These are phyloP conservation scores for Trichoderma pleuroti DNA, from an alignment of 2,329 filamentous ascomycete genomes.

Conservation along the genomic window DNA sequence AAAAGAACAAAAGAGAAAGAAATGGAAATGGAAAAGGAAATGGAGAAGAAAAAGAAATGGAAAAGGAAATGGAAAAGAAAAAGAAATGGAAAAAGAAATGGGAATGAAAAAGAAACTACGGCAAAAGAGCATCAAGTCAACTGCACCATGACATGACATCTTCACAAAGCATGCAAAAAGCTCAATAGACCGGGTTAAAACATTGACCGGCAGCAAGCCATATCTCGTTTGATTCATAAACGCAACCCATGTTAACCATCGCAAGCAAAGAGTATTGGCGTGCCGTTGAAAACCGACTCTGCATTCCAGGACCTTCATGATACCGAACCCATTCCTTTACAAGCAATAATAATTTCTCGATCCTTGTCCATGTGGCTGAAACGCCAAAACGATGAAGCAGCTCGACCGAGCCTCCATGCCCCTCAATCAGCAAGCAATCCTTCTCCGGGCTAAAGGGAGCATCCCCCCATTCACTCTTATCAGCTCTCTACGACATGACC, in stretches of 20 bases:
- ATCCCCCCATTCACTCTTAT: slow-evolving; percentile 4
- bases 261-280: slow-evolving; percentile 17
- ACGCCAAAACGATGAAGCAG: slow-evolving; percentile 29
- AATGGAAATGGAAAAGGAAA: not conserved
- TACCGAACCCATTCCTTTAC: slow-evolving; percentile 30
- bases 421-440: slow-evolving; percentile 23
- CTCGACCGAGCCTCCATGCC: slow-evolving; percentile 16
- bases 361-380: slow-evolving; percentile 31
- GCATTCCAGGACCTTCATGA: slow-evolving; percentile 30
- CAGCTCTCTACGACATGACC: slow-evolving; percentile 26
- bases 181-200: not conserved
- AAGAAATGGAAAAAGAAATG: not conserved
- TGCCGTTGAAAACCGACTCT: slow-evolving; percentile 28
- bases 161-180: not conserved
- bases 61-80: not conserved
- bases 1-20: not conserved
- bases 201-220: not conserved
- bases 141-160: not conserved
- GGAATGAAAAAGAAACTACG: not conserved
- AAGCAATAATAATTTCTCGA: slow-evolving; percentile 28
- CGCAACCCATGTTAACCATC: slow-evolving; percentile 5
- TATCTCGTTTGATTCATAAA: slow-evolving; percentile 9
- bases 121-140: not conserved
- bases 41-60: too few species aligned
- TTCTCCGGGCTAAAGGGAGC: slow-evolving; percentile 15